Conservation (phyloP, 73 alveolate genomes). For the Blepharisma japonicum region DNA sequence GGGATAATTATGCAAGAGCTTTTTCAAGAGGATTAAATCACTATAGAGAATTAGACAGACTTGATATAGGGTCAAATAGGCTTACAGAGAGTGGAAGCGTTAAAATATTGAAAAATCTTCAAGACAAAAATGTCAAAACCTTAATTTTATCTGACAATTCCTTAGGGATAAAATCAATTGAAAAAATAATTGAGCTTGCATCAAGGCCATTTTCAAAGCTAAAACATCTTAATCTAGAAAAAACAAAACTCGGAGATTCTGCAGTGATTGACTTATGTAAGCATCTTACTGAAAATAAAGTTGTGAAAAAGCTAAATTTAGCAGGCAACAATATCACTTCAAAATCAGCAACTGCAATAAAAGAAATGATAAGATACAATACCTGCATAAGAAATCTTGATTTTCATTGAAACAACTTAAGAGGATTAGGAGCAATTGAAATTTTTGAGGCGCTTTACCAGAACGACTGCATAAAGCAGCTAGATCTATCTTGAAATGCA, state of each 20-base stretch:
- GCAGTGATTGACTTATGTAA: neutral
- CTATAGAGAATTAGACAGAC: neutral
- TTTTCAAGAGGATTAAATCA: conserved; percentile 23
- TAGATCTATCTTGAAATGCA: conserved; percentile 24
- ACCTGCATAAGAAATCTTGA: conserved; percentile 35
- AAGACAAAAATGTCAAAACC: neutral
- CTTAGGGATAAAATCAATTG: conserved; percentile 13
- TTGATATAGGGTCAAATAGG: conserved; percentile 8
- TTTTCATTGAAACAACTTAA: conserved; percentile 57
- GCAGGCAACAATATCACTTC: conserved; percentile 1
- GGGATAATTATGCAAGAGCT: conserved; percentile 30
- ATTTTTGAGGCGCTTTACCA: conserved; percentile 7
- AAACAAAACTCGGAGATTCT: neutral
- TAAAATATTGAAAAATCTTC: neutral
- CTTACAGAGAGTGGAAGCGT: conserved; percentile 12
- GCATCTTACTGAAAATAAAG: conserved; percentile 10
- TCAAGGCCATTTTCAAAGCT: neutral
- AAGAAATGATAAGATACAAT: conserved; percentile 16
- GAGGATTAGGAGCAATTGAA: conserved; percentile 48
- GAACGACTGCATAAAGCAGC: neutral
- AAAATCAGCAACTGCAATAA: neutral
- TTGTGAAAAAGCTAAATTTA: neutral
- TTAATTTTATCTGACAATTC: conserved; percentile 10
- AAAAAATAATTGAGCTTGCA: neutral
- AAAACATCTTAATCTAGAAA: neutral